Percentiles rank a stretch among this genome's conserved stretches.
Evolutionary conservation across 805 yeast genomes (phyloP).

Genomic region (Pichia scutulata): DNA sequence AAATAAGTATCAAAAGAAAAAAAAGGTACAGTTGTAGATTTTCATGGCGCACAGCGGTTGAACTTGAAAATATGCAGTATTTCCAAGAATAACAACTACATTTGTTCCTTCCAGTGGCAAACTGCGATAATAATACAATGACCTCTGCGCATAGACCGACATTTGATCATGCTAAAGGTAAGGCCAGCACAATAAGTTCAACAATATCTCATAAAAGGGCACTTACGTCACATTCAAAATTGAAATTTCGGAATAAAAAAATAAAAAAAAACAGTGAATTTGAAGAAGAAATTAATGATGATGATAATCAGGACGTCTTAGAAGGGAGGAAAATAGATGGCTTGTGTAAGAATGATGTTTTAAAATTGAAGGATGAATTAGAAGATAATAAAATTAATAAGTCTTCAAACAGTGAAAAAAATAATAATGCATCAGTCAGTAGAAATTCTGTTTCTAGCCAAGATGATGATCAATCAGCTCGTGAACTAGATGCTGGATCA

Average conservation of each 20-base stretch:
- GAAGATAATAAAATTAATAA: slow-evolving; percentile 1
- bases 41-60: background rate
- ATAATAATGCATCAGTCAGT: slow-evolving; percentile 18
- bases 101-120: background rate
- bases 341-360: background rate
- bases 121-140: slow-evolving; percentile 30
- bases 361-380: background rate
- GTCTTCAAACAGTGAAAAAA: slow-evolving; percentile 17
- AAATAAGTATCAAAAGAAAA: too few species aligned
- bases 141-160: slow-evolving; percentile 68
- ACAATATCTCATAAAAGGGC: slow-evolving; percentile 21
- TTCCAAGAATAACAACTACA: background rate
- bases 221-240: slow-evolving; percentile 31
- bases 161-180: slow-evolving; percentile 56
- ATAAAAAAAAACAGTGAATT: slow-evolving; percentile 17
- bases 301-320: slow-evolving; percentile 38
- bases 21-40: background rate
- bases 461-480: background rate
- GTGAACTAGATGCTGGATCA: background rate
- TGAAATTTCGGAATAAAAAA: slow-evolving; percentile 37
- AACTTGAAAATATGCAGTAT: too few species aligned
- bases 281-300: slow-evolving; percentile 42
- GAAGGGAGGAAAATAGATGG: slow-evolving; percentile 10
- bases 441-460: too few species aligned
- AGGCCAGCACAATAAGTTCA: slow-evolving; percentile 35